Percentiles rank a stretch among this genome's conserved stretches.
Evolutionary conservation across 2,329 filamentous ascomycete genomes (phyloP).

Genomic region (Akanthomyces dipterigenus): DNA sequence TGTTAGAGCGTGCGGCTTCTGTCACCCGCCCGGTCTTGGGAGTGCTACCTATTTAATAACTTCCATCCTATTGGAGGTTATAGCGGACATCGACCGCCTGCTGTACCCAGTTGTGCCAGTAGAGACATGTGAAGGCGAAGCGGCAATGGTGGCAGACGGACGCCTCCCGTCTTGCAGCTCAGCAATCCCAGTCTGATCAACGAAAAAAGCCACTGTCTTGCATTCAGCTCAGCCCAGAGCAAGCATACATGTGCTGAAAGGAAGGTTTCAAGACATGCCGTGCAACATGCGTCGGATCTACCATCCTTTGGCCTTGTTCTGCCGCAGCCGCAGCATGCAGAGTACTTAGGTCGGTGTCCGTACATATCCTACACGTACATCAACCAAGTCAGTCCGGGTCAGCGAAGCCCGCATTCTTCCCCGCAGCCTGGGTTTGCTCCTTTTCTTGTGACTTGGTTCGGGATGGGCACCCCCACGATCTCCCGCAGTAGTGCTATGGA

Average conservation of each 20-base stretch:
- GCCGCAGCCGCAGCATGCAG: no score
- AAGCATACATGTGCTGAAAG: not conserved
- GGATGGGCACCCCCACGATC: no score
- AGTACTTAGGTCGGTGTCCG: no score
- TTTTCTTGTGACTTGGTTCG: no score
- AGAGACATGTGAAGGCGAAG: not conserved
- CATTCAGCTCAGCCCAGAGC: not conserved
- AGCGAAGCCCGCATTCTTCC: no score
- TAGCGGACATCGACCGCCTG: not conserved
- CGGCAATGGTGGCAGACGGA: not conserved
- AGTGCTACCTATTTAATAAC: not conserved
- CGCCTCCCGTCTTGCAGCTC: no score
- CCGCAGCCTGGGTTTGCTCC: no score
- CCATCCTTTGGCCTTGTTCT: not conserved
- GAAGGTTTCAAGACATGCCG: not conserved
- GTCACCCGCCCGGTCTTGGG: not conserved
- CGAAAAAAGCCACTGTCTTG: not conserved
- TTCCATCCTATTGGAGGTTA: not conserved
- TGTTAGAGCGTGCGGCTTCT: no score
- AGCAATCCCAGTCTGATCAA: not conserved
- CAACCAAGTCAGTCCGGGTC: no score
- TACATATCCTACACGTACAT: no score
- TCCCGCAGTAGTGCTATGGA: not conserved
- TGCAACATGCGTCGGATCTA: not conserved
- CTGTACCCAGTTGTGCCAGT: no score